Conservation (phyloP, 306 rosid genomes). For the Oemleria cerasiformis region DNA sequence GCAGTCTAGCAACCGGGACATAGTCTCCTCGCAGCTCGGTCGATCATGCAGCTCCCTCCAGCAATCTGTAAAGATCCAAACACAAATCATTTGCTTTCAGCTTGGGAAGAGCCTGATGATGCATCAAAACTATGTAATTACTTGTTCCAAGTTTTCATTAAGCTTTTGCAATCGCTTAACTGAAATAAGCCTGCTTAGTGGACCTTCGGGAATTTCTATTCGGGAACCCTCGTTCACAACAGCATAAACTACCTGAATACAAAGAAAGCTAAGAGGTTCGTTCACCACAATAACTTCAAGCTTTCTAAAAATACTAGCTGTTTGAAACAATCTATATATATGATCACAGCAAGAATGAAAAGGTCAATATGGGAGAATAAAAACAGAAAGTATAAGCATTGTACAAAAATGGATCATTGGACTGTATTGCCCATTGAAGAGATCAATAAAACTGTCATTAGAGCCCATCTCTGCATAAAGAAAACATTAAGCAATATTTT, state of each 20-base stretch:
- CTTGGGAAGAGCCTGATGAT: background rate
- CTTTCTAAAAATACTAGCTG: background rate
- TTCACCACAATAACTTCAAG: background rate
- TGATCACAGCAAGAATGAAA: background rate
- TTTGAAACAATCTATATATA: background rate
- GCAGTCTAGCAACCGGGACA: conserved; percentile 79
- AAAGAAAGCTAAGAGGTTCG: conserved; percentile 19
- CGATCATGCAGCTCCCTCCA: conserved; percentile 83
- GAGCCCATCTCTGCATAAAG: too few species aligned
- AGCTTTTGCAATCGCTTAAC: conserved; percentile 20
- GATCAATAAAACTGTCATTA: too few species aligned
- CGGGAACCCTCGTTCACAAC: conserved; percentile 93
- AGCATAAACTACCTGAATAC: conserved; percentile 74
- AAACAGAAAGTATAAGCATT: background rate
- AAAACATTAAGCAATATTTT: too few species aligned
- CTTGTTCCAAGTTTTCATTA: too few species aligned
- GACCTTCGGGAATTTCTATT: conserved; percentile 92
- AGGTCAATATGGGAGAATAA: background rate
- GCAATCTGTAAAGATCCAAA: conserved; percentile 57
- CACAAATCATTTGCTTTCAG: background rate
- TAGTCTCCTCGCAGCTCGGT: conserved; percentile 87
- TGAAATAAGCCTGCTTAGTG: conserved; percentile 81
- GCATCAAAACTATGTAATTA: background rate
- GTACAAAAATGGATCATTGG: too few species aligned
- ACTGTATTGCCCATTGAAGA: too few species aligned